Base-by-base conservation (phyloP, 2,329 filamentous ascomycete species). In the Stachybotrys echinatus region DNA sequence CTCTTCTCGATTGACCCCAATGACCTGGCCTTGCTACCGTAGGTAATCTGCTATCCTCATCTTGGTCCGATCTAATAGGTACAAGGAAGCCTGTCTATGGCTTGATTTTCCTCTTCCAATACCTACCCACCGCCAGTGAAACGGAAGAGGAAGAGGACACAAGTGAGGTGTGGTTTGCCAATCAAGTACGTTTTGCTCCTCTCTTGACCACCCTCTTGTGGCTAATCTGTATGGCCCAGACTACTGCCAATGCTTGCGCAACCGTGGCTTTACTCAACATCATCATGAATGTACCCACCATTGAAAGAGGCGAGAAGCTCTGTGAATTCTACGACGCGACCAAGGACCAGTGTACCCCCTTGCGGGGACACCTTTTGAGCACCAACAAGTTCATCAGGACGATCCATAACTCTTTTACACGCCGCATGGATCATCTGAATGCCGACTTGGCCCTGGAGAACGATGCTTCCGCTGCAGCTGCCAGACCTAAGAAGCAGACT, bases 261-360 rank as follows among this genome's bases (percentile, higher is more conserved):
- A 94, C 89, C n/a, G 83, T 96, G 43, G 91, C 94, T 4, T 75
- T 97, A 56, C 79, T 96, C 58, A 97, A 97, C 61, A 95, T 96
- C 52, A 74, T 96, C 62, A 95, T 96, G 81, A 97, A 97, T 63
- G 77, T 84, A 21, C 72, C 81, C 0, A 74, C 73, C 0, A 68
- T 90, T 4, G 70, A 83, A 12, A 76, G 96, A 6, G 90, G 91
- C 4, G 70, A 81, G n/a, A 75, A 85, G 52, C 76, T 97, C 2
- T 68, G 74, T 23, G 70, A 75, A 14, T 95, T 97, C 72, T 92
- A 89, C 59, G 71, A 83, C 1, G 81, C 83, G 37, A 95, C 92
- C 0, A 73, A 73, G 55, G 62, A 75, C 14, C 79, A 96, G 54
- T 79, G 80, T 17, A 87, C 92, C 2, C 78, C 87, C 6, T 74